Base-by-base conservation (phyloP, 2,329 filamentous ascomycete genomes). In the Claviceps sp. region DNA sequence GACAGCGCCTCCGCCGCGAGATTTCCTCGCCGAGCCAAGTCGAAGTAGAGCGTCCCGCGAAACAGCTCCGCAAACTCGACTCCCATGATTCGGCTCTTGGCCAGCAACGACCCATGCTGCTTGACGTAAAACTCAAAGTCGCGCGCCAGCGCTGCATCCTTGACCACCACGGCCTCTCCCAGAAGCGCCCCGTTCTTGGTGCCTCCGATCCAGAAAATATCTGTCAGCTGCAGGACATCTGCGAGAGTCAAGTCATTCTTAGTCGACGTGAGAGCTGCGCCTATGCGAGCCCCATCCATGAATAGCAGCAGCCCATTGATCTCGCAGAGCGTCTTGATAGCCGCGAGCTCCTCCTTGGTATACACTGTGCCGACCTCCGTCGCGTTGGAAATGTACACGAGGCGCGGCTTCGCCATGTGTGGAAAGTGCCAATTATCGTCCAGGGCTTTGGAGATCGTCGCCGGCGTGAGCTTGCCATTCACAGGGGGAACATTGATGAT, bases 201-300 rank as follows among this genome's bases (percentile, higher is more conserved):
- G 0, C 74, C 74, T 3, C 74, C 74, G 40, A 77, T 75, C 74
- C 74, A 77, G 62, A 77, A 77, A 20, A 77, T 72, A 51, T 77
- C 74, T 0, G 71, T 73, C 42, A 74, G 57, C 4, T 73, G 68
- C 1, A 74, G 59, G 5, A 77, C 60, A 50, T 77, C 74, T 0
- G 57, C 56, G 5, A 74, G 62, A 0, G 66, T 68, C 60, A 76
- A 59, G 52, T 75, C 70, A 41, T 71, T 74, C 22, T 59, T 61
- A 9, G 57, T 60, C 0, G 73, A 72, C 1, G 69, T 65, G 11
- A 77, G 57, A 0, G 73, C 74, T 1, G 65, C 58, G 2, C 67
- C 67, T 18, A 76, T 67, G 1, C 74, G 68, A 0, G 74, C 74
- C 0, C 74, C 74, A 40, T 77, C 74, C 22, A 75, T 64, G 40